Conservation (phyloP, 805 yeast species). For the Naumovozyma castellii region DNA sequence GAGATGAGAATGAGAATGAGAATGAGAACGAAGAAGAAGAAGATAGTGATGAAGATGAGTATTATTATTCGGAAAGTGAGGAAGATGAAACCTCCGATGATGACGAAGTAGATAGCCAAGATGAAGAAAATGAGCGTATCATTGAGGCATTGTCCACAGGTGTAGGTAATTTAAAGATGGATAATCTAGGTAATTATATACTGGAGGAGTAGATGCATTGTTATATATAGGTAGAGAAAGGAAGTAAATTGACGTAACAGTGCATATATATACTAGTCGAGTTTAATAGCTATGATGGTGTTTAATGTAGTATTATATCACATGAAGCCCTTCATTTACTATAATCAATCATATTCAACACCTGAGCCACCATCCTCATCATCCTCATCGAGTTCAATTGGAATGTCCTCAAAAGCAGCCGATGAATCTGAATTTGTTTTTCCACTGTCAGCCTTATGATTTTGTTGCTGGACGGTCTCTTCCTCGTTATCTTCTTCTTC, state of each 20-base stretch:
- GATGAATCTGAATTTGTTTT: conserved; percentile 1
- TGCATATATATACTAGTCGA: not conserved
- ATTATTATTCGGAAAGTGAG: conserved; percentile 23
- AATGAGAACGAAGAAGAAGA: conserved; percentile 36
- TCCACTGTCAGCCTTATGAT: conserved; percentile 21
- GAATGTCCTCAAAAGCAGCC: conserved; percentile 16
- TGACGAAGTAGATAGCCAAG: conserved; percentile 29
- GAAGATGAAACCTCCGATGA: conserved; percentile 27
- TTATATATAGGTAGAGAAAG: no score
- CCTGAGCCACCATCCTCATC: conserved; percentile 30
- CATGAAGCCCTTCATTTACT: no score
- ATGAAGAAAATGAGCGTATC: conserved; percentile 49
- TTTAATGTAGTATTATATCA: no score
- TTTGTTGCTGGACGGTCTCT: conserved; percentile 22
- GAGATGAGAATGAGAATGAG: conserved; percentile 26
- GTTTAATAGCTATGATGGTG: not conserved
- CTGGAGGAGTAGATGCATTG: conserved; percentile 38
- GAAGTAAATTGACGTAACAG: no score
- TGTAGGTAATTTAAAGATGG: conserved; percentile 60
- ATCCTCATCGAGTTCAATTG: conserved; percentile 23
- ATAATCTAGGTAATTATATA: conserved; percentile 72
- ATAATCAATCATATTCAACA: conserved; percentile 30
- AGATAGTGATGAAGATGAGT: conserved; percentile 23
- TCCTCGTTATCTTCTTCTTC: conserved; percentile 23
- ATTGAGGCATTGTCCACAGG: conserved; percentile 62